These are phyloP conservation scores for Fagus crenata DNA, from an alignment of 306 rosid genomes.

Conservation along the genomic window DNA sequence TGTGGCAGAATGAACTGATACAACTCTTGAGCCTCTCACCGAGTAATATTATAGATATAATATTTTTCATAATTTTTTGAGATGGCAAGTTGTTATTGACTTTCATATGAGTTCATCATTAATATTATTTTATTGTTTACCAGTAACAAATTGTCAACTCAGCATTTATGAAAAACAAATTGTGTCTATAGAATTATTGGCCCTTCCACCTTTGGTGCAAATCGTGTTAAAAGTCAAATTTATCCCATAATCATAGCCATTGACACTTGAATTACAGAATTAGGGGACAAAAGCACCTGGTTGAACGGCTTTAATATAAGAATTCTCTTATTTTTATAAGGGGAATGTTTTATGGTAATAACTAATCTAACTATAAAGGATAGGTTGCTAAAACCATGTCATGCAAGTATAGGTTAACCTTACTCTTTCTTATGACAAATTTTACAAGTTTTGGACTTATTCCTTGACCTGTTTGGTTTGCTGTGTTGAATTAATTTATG, in stretches of 20 bases:
- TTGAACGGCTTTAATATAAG: slow-evolving; percentile 40
- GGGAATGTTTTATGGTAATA: slow-evolving; percentile 33
- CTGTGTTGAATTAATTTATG: slow-evolving; percentile 20
- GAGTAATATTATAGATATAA: too few relatives aligned
- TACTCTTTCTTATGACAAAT: slow-evolving; percentile 3
- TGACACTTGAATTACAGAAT: neutral
- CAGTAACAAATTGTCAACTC: too few relatives aligned
- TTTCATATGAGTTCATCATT: too few relatives aligned
- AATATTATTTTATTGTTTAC: too few relatives aligned
- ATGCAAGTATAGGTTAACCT: slow-evolving; percentile 22
- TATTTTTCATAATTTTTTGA: too few relatives aligned
- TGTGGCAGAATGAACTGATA: too few relatives aligned
- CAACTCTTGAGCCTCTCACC: too few relatives aligned
- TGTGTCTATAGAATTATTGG: too few relatives aligned
- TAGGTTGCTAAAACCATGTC: slow-evolving; percentile 16
- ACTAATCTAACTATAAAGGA: slow-evolving; percentile 30
- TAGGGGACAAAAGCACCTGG: slow-evolving; percentile 48
- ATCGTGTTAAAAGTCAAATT: neutral
- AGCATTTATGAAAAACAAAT: too few relatives aligned
- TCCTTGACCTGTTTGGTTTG: slow-evolving; percentile 24
- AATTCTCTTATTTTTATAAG: slow-evolving; percentile 13
- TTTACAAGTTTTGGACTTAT: neutral
- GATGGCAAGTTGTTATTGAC: too few relatives aligned
- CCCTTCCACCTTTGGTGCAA: neutral
- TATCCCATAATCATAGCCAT: neutral